Evolutionary conservation across 2,329 filamentous ascomycete genomes (phyloP).

Genomic region (Aspergillus hiratsukae): DNA sequence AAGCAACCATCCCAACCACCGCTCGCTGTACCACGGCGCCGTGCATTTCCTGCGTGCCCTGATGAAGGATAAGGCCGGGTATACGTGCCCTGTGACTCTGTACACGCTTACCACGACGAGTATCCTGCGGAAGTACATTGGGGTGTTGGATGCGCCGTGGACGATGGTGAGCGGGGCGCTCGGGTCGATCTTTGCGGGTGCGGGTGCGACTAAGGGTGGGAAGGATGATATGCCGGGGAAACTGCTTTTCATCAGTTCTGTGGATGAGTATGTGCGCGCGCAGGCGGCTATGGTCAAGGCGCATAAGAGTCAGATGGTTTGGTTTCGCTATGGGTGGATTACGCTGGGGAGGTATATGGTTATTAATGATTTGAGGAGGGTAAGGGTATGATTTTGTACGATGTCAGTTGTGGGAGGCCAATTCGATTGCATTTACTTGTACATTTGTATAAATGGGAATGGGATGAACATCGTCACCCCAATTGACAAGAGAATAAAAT

Average conservation of each 20-base stretch:
- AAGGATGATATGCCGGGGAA: conserved; percentile 53
- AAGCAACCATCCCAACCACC: conserved; percentile 89
- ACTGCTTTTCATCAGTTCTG: conserved; percentile 67
- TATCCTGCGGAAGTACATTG: conserved; percentile 74
- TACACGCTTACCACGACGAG: conserved; percentile 77
- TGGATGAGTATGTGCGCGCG: conserved; percentile 61
- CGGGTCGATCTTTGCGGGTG: conserved; percentile 21
- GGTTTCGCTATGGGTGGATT: conserved; percentile 98
- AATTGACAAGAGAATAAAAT: background rate
- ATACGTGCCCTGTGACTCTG: conserved; percentile 69
- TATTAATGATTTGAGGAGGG: conserved; percentile 75
- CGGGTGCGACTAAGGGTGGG: conserved; percentile 12
- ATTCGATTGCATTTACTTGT: background rate
- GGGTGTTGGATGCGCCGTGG: conserved; percentile 68
- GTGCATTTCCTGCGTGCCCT: conserved; percentile 65
- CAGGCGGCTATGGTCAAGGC: conserved; percentile 84
- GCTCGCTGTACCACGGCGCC: conserved; percentile 79
- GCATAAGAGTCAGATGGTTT: conserved; percentile 94
- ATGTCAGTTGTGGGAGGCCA: background rate
- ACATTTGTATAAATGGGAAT: background rate
- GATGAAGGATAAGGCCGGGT: conserved; percentile 59
- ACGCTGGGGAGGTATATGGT: conserved; percentile 88
- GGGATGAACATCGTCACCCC: background rate
- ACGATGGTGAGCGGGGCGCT: conserved; percentile 60
- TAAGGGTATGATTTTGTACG: conserved; percentile 38